Evolutionary conservation across 441 rosid species (phyloP), one percentile per base, ranked within the genome.

Genomic region (Omphalea diandra): DNA sequence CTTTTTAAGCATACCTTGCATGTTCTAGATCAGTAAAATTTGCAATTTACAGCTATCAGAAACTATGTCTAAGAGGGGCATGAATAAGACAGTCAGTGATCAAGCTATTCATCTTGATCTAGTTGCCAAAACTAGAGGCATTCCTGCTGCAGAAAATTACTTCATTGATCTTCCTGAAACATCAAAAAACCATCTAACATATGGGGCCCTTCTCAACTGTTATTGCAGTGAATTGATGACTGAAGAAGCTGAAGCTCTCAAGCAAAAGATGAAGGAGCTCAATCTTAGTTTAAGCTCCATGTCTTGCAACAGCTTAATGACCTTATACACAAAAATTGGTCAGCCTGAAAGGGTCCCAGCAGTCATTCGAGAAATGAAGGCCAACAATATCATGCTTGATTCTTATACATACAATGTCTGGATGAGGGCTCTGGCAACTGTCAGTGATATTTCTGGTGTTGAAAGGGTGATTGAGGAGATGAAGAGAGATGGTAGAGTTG

Each of bases 21-120:
- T 44, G 53, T 57, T 66, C 15, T 50, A 66, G 54, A 36, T 57
- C 27, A 24, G 35, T 55, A 22, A 55, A 47, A 1, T 14, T 20
- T 75, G 72, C 26, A 14, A 20, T 76, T 65, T 74, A 32, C 80
- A 94, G 98, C 84, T 94, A 22, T 94, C 98, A 41, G 93, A 94
- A 75, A 77, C 77, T 31, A 89, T 89, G 98, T 81, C 71, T 24
- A 65, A 73, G 63, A 83, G 90, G 80, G 93, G 97, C 31, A 88
- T 90, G 94, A 89, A 90, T 81, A 91, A 87, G 86, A 94, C 97
- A 1, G 87, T 85, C 41, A 88, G 96, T 61, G 97, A 94, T 84
- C 94, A 92, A 78, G 98, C 98, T 46, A 86, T 94, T 33, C 98
- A 90, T 90, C 93, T 94, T n/a, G 97, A 94, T 82, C 85, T 94